Evolutionary conservation across 805 yeast species (phyloP), one percentile per base, ranked within the genome.

Genomic region (Ogataea nitratoaversa): DNA sequence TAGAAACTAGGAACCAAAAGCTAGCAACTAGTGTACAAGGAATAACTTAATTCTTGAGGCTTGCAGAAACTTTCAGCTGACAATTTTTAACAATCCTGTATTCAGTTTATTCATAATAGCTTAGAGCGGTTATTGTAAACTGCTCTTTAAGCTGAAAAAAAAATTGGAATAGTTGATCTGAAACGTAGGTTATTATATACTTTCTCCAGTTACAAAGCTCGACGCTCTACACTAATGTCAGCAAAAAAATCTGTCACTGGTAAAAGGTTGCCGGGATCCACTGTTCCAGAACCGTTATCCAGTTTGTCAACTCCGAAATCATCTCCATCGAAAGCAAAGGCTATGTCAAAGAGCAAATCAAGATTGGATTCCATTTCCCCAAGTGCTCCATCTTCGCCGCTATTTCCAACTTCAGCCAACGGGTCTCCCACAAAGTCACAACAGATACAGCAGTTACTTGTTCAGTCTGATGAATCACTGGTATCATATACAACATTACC

Each of bases 401-500:
- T 19, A 18, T 20, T 32, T 17, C 19, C 36, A 19, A 33, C 7
- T 19, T 22, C 43, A 19, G 19, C 11, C 40, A 27, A 30, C 27
- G 20, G 11, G 24, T 33, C 30, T 34, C 41, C 32, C 17, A 14
- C 14, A 35, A 38, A 27, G 35, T 20, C 18, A 12, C 34, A 32
- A 12, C 14, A 19, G 4, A 8, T 20, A 4, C 25, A 20, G 3
- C 37, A 30, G n/a, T 2, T 41, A 8, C 23, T 24, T 11, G n/a
- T 27, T 2, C 22, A 19, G 4, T 32, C 48, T 3, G 36, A 47
- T 28, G 56, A 50, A 29, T 54, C 48, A 13, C 32, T 47, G 3
- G 25, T 48, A 6, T 38, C 60, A 5, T 56, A 59, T 41, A 51
- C 53, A 13, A 56, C 68, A 5, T 67, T 72, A 40, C 64, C 65